These are phyloP conservation scores for Entophlyctis helioformis DNA, from an alignment of 192 early-diverging fungal species.

Conservation along the genomic window DNA sequence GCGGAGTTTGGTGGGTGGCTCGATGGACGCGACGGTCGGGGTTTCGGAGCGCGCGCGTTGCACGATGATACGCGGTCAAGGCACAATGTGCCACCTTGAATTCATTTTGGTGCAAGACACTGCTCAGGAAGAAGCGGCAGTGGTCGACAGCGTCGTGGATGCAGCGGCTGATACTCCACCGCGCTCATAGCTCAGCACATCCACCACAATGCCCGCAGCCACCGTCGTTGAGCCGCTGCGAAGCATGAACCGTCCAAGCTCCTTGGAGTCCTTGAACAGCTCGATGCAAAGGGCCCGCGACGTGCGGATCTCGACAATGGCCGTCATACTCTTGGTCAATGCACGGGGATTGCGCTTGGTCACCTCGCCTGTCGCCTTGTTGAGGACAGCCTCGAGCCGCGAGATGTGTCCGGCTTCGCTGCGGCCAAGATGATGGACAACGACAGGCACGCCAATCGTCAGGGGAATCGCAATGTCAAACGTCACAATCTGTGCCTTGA, in stretches of 20 bases:
- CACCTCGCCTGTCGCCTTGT: slow-evolving; percentile 76
- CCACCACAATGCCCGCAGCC: slow-evolving; percentile 71
- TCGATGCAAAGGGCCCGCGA: slow-evolving; percentile 75
- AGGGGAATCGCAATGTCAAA: slow-evolving; percentile 90
- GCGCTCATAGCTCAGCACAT: too few relatives aligned
- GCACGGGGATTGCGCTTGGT: slow-evolving; percentile 71
- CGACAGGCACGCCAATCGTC: slow-evolving; percentile 78
- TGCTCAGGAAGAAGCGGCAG: too few relatives aligned
- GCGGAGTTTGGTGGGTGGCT: too few relatives aligned
- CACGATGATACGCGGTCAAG: too few relatives aligned
- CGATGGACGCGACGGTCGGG: too few relatives aligned
- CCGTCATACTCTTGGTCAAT: slow-evolving; percentile 47
- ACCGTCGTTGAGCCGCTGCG: slow-evolving; percentile 75
- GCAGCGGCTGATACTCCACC: too few relatives aligned
- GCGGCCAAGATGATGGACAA: slow-evolving; percentile 75
- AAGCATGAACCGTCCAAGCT: slow-evolving; percentile 79
- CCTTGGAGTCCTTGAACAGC: slow-evolving; percentile 71
- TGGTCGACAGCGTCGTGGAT: too few relatives aligned
- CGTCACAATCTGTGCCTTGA: slow-evolving; percentile 80
- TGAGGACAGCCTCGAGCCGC: slow-evolving; percentile 63
- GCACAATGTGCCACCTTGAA: too few relatives aligned
- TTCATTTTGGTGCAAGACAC: too few relatives aligned
- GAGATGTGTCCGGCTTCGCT: slow-evolving; percentile 67
- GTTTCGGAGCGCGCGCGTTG: too few relatives aligned
- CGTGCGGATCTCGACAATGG: slow-evolving; percentile 69